Conservation (phyloP, 2,329 filamentous ascomycete species). For the Penicillium sp. region DNA sequence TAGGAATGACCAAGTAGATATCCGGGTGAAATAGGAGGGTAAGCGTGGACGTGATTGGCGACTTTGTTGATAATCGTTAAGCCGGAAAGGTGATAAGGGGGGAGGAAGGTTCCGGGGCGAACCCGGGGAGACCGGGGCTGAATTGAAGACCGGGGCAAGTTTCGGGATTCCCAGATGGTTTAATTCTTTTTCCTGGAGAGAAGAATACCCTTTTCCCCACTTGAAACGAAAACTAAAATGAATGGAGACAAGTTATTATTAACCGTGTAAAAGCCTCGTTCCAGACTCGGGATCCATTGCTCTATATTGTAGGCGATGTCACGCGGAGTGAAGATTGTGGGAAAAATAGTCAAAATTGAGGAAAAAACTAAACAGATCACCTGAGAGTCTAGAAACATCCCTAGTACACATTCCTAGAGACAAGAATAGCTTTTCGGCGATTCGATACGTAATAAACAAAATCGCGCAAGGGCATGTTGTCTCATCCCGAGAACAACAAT, state of each 20-base stretch:
- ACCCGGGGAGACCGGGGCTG: constrained; percentile 1
- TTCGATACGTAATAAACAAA: constrained; percentile 15
- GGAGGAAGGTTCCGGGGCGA: constrained; percentile 4
- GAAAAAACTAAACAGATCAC: neutral
- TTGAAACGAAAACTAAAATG: neutral
- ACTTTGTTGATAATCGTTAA: constrained; percentile 19
- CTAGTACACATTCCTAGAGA: neutral
- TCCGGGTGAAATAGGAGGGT: constrained; percentile 26
- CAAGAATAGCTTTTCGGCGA: neutral
- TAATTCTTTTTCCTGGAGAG: neutral
- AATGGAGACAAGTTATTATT: neutral
- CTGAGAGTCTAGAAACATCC: neutral
- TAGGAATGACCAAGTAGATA: constrained; percentile 5
- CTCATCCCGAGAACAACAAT: constrained; percentile 18
- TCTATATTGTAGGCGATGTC: neutral
- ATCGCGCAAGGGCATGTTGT: constrained; percentile 17
- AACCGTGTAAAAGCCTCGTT: neutral
- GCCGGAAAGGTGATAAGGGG: constrained; percentile 13
- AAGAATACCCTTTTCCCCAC: neutral
- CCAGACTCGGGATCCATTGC: neutral
- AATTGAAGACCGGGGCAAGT: neutral
- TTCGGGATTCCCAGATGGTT: neutral
- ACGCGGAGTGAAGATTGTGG: neutral
- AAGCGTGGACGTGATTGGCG: constrained; percentile 13
- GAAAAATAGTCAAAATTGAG: neutral